Base-by-base conservation (phyloP, 1,139 yeast genomes). In the Nakaseomyces bracarensis region DNA sequence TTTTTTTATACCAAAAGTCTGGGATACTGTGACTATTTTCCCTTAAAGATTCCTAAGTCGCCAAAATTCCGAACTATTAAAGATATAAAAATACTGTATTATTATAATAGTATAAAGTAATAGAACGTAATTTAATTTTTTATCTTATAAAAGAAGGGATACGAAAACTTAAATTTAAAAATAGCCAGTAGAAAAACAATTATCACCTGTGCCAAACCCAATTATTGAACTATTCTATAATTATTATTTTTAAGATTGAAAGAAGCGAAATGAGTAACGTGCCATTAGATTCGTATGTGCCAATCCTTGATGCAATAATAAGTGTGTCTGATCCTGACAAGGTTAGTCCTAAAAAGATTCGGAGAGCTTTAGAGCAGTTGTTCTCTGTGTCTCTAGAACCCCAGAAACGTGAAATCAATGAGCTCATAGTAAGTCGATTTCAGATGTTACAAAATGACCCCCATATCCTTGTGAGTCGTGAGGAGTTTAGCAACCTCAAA, bases 281-380 rank as follows among this genome's bases (percentile, higher is more conserved):
- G 6, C 18, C 31, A 11, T 27, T 36, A 20, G 25, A 26, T 11
- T 61, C 67, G 47, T 80, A 75, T 52, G 65, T 71, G 28, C 82
- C 87, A 3, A 79, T 82, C 48, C 79, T 83, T 38, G 91, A 83
- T 55, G 87, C 93, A 1, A 81, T 84, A 15, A 64, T 84, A 29
- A 68, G 79, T 46, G 89, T 77, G n/a, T 78, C 91, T 1, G 81
- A 84, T 51, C 69, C 82, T 30, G 82, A 80, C 48, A 71, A 75
- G 50, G 76, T 84, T 16, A 77, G 89, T 1, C 87, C 83, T 10
- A 82, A 82, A 57, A 72, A 75, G 55, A 77, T 84, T 33, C 68
- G 94, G 47, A 69, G 72, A 49, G 89, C 89, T 1, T 58, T 84
- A 21, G 86, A 79, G 55, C 84, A 76, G 48, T 66, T 83, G 28